These are phyloP conservation scores for Magnolia officinalis DNA, from an alignment of 164 flowering plant species.

Conservation along the genomic window DNA sequence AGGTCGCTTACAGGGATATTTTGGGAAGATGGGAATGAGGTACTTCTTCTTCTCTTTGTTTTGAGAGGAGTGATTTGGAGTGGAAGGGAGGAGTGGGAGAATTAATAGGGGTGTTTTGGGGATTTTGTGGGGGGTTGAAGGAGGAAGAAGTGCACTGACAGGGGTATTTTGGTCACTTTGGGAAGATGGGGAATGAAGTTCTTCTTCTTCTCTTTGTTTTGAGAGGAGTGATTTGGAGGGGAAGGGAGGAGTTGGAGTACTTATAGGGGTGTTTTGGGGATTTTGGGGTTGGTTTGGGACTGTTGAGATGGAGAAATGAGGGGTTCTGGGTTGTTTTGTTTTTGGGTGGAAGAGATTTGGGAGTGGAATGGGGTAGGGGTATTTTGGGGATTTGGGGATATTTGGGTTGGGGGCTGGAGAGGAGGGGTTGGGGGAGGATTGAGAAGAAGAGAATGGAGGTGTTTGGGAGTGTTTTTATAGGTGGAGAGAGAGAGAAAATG, in stretches of 20 bases:
- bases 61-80: not conserved
- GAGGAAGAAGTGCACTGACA: not conserved
- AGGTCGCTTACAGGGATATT: not conserved
- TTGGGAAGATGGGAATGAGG: not conserved
- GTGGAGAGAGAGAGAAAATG: no score
- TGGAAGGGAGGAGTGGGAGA: not conserved
- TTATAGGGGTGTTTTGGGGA: not conserved
- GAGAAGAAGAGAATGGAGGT: no score
- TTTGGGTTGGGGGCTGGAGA: no score
- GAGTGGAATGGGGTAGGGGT: no score
- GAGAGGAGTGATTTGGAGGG: not conserved
- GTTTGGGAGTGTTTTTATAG: no score
- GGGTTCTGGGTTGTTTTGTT: no score
- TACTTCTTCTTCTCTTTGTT: not conserved
- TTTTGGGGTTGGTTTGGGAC: not conserved
- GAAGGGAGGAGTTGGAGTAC: not conserved
- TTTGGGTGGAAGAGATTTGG: no score
- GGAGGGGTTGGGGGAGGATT: no score
- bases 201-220: not conserved
- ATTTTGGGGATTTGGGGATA: no score
- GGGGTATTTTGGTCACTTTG: not conserved
- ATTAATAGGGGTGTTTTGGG: not conserved
- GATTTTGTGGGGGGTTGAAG: not conserved
- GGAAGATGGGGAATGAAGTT: not conserved
- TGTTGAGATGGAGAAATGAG: not conserved